These are phyloP conservation scores for Ilyonectria robusta DNA, from an alignment of 2,329 filamentous ascomycete species.

Conservation along the genomic window DNA sequence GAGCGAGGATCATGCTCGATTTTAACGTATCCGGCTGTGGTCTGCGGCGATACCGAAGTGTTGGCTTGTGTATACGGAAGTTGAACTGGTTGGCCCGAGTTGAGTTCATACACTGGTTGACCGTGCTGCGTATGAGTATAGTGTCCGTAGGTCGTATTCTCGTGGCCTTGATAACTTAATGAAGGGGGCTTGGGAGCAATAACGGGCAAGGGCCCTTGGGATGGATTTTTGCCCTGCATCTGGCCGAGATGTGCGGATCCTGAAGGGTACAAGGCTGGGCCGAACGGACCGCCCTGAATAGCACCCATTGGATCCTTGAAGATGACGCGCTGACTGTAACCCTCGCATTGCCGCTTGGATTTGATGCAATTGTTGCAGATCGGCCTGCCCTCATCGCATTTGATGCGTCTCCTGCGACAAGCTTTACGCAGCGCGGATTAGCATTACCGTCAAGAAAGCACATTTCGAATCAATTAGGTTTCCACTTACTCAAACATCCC, in stretches of 20 bases:
- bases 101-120: constrained; percentile 40
- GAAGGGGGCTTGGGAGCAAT: constrained; percentile 68
- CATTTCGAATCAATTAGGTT: background rate
- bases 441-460: constrained; percentile 27
- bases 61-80: constrained; percentile 35
- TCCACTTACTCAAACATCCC: constrained; percentile 84
- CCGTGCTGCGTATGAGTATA: constrained; percentile 36
- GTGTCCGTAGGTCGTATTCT: constrained; percentile 33
- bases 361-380: constrained; percentile 89
- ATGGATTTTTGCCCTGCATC: constrained; percentile 55
- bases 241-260: constrained; percentile 52
- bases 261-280: constrained; percentile 58
- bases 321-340: constrained; percentile 84
- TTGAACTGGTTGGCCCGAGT: constrained; percentile 26
- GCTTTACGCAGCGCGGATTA: constrained; percentile 64
- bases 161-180: constrained; percentile 49
- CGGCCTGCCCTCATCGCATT: constrained; percentile 92
- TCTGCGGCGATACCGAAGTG: constrained; percentile 31
- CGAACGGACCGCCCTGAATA: constrained; percentile 63
- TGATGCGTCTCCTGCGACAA: constrained; percentile 94
- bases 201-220: constrained; percentile 55
- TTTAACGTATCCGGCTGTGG: constrained; percentile 31
- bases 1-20: constrained; percentile 33
- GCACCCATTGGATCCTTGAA: constrained; percentile 77
- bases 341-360: constrained; percentile 86